These are phyloP conservation scores for Cenchrus fungigraminus DNA, from an alignment of 176 grass and related monocot genomes.

Conservation along the genomic window DNA sequence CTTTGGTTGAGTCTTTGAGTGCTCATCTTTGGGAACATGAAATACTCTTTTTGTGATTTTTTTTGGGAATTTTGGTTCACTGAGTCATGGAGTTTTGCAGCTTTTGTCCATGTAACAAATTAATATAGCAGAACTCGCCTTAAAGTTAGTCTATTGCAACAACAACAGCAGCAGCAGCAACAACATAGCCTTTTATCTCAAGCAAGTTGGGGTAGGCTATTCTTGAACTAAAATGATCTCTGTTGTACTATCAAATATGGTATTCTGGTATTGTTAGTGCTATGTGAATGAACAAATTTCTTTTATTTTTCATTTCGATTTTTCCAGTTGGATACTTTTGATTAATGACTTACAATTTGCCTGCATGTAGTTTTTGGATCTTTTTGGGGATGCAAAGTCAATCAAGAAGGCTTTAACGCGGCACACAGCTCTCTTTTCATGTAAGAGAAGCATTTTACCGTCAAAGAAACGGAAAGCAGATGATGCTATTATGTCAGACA, in stretches of 20 bases:
- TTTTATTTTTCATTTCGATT: not conserved
- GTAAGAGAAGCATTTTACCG: slow-evolving; percentile 61
- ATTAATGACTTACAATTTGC: slow-evolving; percentile 31
- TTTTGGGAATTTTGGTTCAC: not conserved
- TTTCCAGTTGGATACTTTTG: not conserved
- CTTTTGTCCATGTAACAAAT: not conserved
- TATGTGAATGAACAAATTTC: not conserved
- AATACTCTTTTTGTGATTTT: not conserved
- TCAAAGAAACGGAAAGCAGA: slow-evolving; percentile 89
- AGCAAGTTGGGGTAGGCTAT: not conserved
- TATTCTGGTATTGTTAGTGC: not conserved
- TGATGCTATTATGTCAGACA: slow-evolving; percentile 68
- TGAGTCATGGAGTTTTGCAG: not conserved
- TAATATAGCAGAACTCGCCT: not conserved
- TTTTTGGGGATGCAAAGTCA: slow-evolving; percentile 85
- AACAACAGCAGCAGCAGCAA: too few species aligned
- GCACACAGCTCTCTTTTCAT: slow-evolving; percentile 71
- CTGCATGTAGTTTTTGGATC: slow-evolving; percentile 79
- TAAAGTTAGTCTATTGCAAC: too few species aligned
- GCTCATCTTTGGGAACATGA: not conserved
- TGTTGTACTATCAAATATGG: not conserved
- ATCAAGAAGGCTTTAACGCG: slow-evolving; percentile 80
- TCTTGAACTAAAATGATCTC: not conserved
- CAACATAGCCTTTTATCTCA: too few species aligned
- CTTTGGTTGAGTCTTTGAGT: not conserved